phyloP scores from a whole-genome alignment of 768 basidiomycete species.

The Xerocomellus intermedius region DNA sequence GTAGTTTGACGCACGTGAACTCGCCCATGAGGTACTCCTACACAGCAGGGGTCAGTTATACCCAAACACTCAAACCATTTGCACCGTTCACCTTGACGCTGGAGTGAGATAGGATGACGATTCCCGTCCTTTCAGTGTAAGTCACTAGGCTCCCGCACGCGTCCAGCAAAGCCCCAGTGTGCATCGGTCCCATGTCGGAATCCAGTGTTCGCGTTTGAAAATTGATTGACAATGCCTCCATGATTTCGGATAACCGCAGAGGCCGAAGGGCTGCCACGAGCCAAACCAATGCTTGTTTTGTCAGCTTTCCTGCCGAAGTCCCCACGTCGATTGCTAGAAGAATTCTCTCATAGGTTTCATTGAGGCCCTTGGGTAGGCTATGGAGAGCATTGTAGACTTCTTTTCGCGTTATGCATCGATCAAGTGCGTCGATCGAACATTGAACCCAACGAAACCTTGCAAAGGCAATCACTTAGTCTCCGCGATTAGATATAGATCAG shows the following conservation, averaged over 20 bases:
- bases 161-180: not conserved
- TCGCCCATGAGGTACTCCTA: constrained; percentile 1
- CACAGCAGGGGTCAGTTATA: not conserved
- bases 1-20: not conserved
- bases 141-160: constrained; percentile 9
- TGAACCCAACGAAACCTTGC: constrained; percentile 3
- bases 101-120: constrained; percentile 1
- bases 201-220: not conserved
- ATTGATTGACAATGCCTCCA: constrained; percentile 2
- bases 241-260: not conserved
- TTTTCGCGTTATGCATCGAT: not conserved
- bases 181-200: constrained; percentile 1
- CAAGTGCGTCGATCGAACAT: constrained; percentile 1
- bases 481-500: no score
- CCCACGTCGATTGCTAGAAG: not conserved
- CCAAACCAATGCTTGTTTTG: not conserved
- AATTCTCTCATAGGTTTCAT: constrained; percentile 5
- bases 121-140: not conserved
- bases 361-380: not conserved
- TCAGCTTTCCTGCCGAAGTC: not conserved
- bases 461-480: not conserved
- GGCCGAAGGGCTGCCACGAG: constrained; percentile 1
- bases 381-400: not conserved
- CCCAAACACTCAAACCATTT: not conserved
- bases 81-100: not conserved